A percentile compares a stretch with the other conserved stretches of the same genome.
Conservation (phyloP, 805 yeast species). For the Groenewaldozyma tartarivorans region DNA sequence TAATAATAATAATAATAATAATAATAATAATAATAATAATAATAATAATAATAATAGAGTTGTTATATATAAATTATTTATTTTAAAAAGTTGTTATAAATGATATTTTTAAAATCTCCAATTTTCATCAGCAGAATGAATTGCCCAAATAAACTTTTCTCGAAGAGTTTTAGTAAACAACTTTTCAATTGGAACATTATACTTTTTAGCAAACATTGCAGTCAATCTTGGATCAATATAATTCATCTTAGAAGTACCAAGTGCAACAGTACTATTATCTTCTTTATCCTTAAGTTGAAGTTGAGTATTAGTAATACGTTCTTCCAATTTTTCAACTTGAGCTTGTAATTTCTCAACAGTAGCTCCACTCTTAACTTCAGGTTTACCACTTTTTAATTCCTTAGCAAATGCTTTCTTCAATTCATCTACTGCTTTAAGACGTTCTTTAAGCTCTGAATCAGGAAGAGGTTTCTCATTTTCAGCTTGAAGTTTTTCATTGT, state of each 20-base stretch:
- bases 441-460: conserved; percentile 48
- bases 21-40: conserved; percentile 1
- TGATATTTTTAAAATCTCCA: conserved; percentile 58
- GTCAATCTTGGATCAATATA: conserved; percentile 92
- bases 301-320: conserved; percentile 56
- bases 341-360: conserved; percentile 61
- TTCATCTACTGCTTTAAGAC: conserved; percentile 44
- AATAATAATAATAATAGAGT: conserved; percentile 1
- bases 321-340: conserved; percentile 65
- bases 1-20: background rate
- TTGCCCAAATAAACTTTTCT: conserved; percentile 94
- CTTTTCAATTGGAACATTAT: conserved; percentile 83
- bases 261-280: conserved; percentile 86
- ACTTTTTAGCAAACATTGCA: conserved; percentile 80
- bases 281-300: conserved; percentile 84
- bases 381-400: conserved; percentile 50
- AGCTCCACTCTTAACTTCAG: conserved; percentile 38
- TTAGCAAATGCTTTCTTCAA: conserved; percentile 34
- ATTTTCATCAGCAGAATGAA: conserved; percentile 76
- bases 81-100: background rate
- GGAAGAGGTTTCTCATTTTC: conserved; percentile 47
- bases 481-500: conserved; percentile 59
- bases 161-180: conserved; percentile 83
- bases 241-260: conserved; percentile 88
- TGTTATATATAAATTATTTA: background rate